A percentile compares a stretch with the other conserved stretches of the same genome.
Evolutionary conservation across 176 grass and related monocot species (phyloP).

Genomic region (Zea mays): Zm-B73-REFERENCE-NAM-5.0 NC_050096.1:302386501-302387000

Average conservation of each 20-base stretch:
- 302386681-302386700: neutral
- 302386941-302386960: constrained; percentile 7
- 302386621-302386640: constrained; percentile 77
- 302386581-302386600: constrained; percentile 84
- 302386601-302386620: constrained; percentile 89
- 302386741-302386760: neutral
- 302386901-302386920: neutral
- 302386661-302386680: constrained; percentile 18
- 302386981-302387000: constrained; percentile 15
- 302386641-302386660: constrained; percentile 6
- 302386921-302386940: constrained; percentile 20
- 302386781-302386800: neutral
- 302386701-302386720: neutral
- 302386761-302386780: neutral
- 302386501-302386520: constrained; percentile 49
- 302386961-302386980: constrained; percentile 15
- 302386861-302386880: constrained; percentile 3
- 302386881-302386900: constrained; percentile 3
- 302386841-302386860: neutral
- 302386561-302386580: constrained; percentile 81
- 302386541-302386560: constrained; percentile 63
- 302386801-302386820: neutral
- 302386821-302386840: neutral
- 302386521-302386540: constrained; percentile 73
- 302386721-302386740: constrained; percentile 12